Percentiles rank a stretch among this genome's conserved stretches.
Conservation (phyloP, 2,329 filamentous ascomycete species). For the Phaeoacremonium minimum region DNA sequence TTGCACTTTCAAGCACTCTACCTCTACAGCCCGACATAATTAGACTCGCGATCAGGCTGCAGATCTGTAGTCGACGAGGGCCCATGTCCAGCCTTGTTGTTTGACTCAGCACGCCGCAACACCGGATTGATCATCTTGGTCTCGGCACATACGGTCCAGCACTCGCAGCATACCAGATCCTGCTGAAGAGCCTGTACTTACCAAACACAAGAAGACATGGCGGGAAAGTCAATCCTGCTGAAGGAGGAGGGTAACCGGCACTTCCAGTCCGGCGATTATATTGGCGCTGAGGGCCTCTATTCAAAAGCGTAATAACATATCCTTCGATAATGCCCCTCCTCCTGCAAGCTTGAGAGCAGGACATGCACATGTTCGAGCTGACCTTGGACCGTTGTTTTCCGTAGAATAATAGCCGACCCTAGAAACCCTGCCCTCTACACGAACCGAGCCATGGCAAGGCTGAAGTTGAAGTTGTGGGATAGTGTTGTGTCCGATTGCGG, state of each 20-base stretch:
- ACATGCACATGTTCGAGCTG: neutral
- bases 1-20: too few relatives aligned
- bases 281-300: conserved; percentile 64
- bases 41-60: too few relatives aligned
- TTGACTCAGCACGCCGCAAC: too few relatives aligned
- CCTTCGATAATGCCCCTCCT: conserved; percentile 1
- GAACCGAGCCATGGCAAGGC: conserved; percentile 80
- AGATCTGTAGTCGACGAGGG: too few relatives aligned
- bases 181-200: too few relatives aligned
- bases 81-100: too few relatives aligned
- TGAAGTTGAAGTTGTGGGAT: conserved; percentile 70
- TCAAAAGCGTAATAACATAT: conserved; percentile 55
- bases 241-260: conserved; percentile 60
- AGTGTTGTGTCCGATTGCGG: conserved; percentile 74
- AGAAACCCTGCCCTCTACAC: conserved; percentile 78
- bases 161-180: too few relatives aligned
- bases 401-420: conserved; percentile 72
- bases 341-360: too few relatives aligned
- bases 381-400: neutral
- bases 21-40: too few relatives aligned
- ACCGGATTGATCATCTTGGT: too few relatives aligned
- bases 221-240: conserved; percentile 31
- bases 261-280: conserved; percentile 63
- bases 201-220: conserved; percentile 4
- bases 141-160: too few relatives aligned